Conservation (phyloP, 768 basidiomycete species). For the Clitopilus hobsonii region DNA sequence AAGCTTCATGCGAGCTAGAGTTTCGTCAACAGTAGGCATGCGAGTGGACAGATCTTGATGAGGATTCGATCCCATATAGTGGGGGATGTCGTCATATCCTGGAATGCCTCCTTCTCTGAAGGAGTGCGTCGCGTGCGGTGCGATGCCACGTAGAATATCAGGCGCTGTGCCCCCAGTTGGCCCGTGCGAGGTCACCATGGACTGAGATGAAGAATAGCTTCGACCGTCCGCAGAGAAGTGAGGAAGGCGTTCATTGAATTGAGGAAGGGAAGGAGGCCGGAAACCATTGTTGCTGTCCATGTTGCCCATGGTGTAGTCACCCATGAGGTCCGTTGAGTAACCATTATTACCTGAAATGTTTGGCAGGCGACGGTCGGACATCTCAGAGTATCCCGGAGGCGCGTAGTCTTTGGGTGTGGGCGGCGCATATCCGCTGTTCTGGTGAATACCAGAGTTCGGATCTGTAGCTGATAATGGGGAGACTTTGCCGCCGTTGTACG, state of each 20-base stretch:
- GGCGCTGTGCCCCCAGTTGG: background rate
- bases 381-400: conserved; percentile 52
- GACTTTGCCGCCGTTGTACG: conserved; percentile 69
- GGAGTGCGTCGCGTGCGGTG: conserved; percentile 65
- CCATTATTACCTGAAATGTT: conserved; percentile 34
- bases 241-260: conserved; percentile 53
- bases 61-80: conserved; percentile 48
- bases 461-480: conserved; percentile 74
- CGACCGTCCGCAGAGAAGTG: conserved; percentile 30
- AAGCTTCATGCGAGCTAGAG: conserved; percentile 61
- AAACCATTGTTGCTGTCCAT: conserved; percentile 45
- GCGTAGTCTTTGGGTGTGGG: conserved; percentile 54
- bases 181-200: background rate
- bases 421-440: conserved; percentile 46
- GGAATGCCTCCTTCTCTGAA: conserved; percentile 50
- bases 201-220: background rate
- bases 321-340: conserved; percentile 58
- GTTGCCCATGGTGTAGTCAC: conserved; percentile 54
- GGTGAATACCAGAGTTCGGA: conserved; percentile 52
- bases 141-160: conserved; percentile 63
- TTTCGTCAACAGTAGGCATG: conserved; percentile 59
- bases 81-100: conserved; percentile 55
- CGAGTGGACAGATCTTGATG: conserved; percentile 56
- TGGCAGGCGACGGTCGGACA: conserved; percentile 56
- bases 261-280: conserved; percentile 45